phyloP scores from a whole-genome alignment of 345 rosid species.

The Eucalyptus rudis region DNA sequence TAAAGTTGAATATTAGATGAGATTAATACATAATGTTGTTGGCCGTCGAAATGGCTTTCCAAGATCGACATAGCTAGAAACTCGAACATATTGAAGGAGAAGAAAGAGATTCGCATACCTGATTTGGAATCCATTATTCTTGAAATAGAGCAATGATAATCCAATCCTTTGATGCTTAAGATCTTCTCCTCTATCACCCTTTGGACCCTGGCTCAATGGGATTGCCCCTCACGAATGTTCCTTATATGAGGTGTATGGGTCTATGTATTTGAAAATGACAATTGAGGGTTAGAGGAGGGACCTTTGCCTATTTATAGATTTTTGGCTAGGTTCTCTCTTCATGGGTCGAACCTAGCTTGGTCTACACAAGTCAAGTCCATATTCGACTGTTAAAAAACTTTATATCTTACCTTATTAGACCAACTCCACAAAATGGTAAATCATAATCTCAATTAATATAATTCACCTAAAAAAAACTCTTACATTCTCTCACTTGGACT shows the following conservation, averaged over 20 bases:
- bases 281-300: not conserved
- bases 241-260: not conserved
- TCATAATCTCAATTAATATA: not conserved
- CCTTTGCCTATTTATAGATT: not conserved
- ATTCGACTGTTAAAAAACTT: too few species aligned
- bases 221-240: not conserved
- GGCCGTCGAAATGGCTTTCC: too few species aligned
- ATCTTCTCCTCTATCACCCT: not conserved
- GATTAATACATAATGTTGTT: too few species aligned
- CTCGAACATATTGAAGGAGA: too few species aligned
- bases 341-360: fast-evolving
- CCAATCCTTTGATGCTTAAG: too few species aligned
- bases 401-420: not conserved
- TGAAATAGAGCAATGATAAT: not conserved
- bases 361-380: not conserved
- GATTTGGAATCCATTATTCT: too few species aligned
- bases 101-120: not conserved
- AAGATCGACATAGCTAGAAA: not conserved
- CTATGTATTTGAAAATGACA: too few species aligned
- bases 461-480: too few species aligned
- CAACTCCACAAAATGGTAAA: not conserved
- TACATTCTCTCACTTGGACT: not conserved
- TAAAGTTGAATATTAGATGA: too few species aligned
- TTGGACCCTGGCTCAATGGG: not conserved
- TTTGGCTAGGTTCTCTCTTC: not conserved